phyloP scores from a whole-genome alignment of 805 yeast species.

The Kregervanrija delftensis region DNA sequence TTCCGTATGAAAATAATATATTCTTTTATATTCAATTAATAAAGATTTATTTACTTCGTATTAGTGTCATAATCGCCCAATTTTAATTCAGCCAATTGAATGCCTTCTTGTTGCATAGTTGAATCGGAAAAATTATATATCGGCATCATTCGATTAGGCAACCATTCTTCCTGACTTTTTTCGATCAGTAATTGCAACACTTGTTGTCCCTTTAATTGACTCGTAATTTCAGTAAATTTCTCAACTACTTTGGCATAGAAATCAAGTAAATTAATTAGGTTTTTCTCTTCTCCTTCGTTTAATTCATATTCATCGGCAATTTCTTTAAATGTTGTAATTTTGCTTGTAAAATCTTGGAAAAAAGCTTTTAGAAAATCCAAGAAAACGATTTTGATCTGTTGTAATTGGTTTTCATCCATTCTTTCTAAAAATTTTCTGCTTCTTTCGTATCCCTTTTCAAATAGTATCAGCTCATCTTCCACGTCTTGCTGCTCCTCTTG shows the following conservation, averaged over 20 bases:
- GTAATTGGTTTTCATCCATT: constrained; percentile 10
- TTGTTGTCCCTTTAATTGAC: background rate
- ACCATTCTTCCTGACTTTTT: constrained; percentile 14
- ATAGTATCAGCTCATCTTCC: background rate
- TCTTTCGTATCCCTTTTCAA: constrained; percentile 6
- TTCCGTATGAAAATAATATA: too few relatives aligned
- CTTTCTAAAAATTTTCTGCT: constrained; percentile 11
- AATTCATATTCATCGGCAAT: constrained; percentile 16
- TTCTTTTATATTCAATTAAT: too few relatives aligned
- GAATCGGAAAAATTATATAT: constrained; percentile 16
- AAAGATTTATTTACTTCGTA: too few relatives aligned
- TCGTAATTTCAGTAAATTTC: constrained; percentile 5
- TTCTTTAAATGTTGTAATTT: constrained; percentile 9
- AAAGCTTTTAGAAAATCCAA: constrained; percentile 10
- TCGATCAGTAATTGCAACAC: constrained; percentile 9
- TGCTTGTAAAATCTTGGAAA: constrained; percentile 6
- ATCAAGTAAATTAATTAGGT: constrained; percentile 12
- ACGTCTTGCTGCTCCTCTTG: constrained; percentile 19
- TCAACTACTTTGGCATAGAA: constrained; percentile 14
- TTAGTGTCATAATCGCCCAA: background rate
- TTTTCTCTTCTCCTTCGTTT: constrained; percentile 10
- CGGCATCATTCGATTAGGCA: constrained; percentile 17
- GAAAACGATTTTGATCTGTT: constrained; percentile 9
- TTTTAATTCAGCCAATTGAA: constrained; percentile 4
- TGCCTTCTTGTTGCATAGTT: constrained; percentile 2